Base-by-base conservation (phyloP, 768 basidiomycete species). In the Phallus indusiatus region DNA sequence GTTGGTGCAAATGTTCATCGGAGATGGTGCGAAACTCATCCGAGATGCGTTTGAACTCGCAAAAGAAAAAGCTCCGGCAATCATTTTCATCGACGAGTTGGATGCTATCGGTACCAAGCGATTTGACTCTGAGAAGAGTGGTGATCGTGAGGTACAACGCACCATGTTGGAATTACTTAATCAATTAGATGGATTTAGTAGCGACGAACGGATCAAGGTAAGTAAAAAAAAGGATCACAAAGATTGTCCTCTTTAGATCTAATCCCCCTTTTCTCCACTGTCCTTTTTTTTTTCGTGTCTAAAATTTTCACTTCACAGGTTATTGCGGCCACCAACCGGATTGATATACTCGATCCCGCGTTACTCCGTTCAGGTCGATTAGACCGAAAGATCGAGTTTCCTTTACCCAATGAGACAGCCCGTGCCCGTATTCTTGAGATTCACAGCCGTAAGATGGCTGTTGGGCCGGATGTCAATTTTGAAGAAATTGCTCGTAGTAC, bases 91-190 rank as follows among this genome's bases (percentile, higher is more conserved):
- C 64, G 95, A 98, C 67, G 95, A 98, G 69, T 72, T 98, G 68
- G 95, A 98, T 70, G 94, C 94, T n/a, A 95, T 98, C 65, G 95
- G 95, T 47, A 98, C 95, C 11, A 97, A 97, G 71, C 89, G 96
- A 8, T 98, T 98, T 68, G 96, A 99, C 68, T 94, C 90, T 17
- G 95, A 98, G 73, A 99, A 98, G 81, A 91, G 91, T 67, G 96
- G 96, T 62, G 96, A 99, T 72, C 83, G 96, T 69, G 96, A 99
- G 70, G 96, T 99, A n/a, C 96, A 99, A 72, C 77, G 96, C 62
- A 99, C 96, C n/a, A 99, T 99, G 96, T 77, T 99, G 68, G 96
- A 99, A 70, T 79, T 99, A 49, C 82, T 99, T 63, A 99, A 99
- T 71, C 96, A 99, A 73, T 77, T 98, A 47, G 96, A 99, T 67